Base-by-base conservation (phyloP, 805 yeast genomes). In the Metschnikowia cerradonensis region DNA sequence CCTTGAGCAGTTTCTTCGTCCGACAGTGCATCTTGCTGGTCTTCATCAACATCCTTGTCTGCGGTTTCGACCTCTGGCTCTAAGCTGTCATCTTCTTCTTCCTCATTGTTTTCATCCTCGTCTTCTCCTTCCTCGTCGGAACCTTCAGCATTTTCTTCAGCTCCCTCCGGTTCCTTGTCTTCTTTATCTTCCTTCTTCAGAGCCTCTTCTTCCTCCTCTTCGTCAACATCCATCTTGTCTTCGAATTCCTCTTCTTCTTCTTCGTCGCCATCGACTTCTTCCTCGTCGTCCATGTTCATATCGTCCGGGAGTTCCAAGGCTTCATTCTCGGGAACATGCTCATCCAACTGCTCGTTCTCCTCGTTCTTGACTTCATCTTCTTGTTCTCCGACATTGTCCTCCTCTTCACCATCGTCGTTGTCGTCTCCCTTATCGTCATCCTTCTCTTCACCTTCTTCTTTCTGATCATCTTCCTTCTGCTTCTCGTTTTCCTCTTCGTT, bases 231-330 rank as follows among this genome's bases (percentile, higher is more conserved):
- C 41, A 45, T 45, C 31, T 37, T 10, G 20, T 48, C 52, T 13
- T 65, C 64, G 8, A 64, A 62, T 4, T 66, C 59, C 4, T 56
- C 56, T 15, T 51, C 58, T n/a, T 54, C 71, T 20, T 64, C 70
- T 0, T 69, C 68, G 34, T 73, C 81, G n/a, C 64, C 69, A 10
- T 59, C 67, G 2, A 57, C 66, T 10, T 83, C 91, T 4, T 78
- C 84, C 22, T 81, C 95, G n/a, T 84, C 83, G 62, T 92, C 98
- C 31, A 92, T 72, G 58, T 92, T 83, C 76, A 92, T 80, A 60
- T 91, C 96, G 14, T 94, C 98, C 0, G 98, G 97, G 30, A 92
- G 73, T 20, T 94, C 97, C 56, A 92, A 72, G 3, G 91, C 83
- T 52, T 94, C 98, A 5, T 83, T 75, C 64, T 94, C 96, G 17